Evolutionary conservation across 495 filamentous ascomycete species (phyloP), one percentile per base, ranked within the genome.

Genomic region (Penicillium atrosanguineum): DNA sequence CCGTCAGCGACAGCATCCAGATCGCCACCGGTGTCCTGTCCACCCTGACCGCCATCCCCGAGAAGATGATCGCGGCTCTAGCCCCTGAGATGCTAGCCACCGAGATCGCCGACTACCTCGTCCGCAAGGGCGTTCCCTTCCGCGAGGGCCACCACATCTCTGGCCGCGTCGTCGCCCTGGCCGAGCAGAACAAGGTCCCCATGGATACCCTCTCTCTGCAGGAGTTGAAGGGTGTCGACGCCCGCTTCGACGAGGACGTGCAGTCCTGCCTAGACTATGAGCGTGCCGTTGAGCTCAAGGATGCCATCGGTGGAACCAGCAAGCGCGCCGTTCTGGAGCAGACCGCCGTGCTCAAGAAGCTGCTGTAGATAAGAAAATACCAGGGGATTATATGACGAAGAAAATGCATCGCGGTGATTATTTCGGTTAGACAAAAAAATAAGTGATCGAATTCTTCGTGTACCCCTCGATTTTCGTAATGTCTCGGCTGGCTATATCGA

Each of bases 101-200:
- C 19, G 91, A 96, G 61, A 76, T 96, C 38, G 93, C 92, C 19
- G 92, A 96, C 65, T 96, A 95, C 69, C 80, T 96, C 4, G 93
- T 96, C 37, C 81, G 89, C 59, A 93, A 94, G 79, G 90, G 90
- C 34, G 88, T 94, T 19, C 87, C 79, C 15, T 81, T 81, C 68
- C 76, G 78, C 40, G 88, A 95, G 75, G 89, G 90, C 1, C 91
- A 96, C 75, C 91, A 95, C 71, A 91, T 96, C 67, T 88, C 87
- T 4, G 93, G 93, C 11, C 83, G 82, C 41, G 74, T 89, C 8
- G 92, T 96, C 14, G 84, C 85, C 36, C 71, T 88, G 26, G 85
- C 85, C 0, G 91, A 96, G 76, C 72, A 87, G 59, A 75, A 79
- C 37, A 79, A 77, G 23, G 76, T 82, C 4, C 80, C 86, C 44